Base-by-base conservation (phyloP, 2,329 filamentous ascomycete species). In the Ceratocystis papillata region DNA sequence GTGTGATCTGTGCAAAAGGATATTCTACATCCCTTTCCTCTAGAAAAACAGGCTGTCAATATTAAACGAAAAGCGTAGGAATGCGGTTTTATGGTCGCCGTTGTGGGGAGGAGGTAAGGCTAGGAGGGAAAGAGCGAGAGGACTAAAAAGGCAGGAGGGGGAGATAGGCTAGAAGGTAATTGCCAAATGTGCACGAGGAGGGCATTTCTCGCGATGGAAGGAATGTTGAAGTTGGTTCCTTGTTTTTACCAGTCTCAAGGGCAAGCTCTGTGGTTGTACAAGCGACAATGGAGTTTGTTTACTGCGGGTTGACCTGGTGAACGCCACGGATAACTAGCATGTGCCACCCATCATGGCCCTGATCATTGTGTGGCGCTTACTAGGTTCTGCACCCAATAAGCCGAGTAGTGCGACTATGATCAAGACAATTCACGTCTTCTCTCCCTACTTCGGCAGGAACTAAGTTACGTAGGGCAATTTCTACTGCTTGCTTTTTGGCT, bases 1-100 rank as follows among this genome's bases (percentile, higher is more conserved):
- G 37, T 65, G 53, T 20, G 66, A 67, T 60, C 78, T 76, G 68
- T 73, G 73, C 67, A 75, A 75, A 71, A 76, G 74, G 72, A 75
- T 73, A 73, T 71, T 72, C 73, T 72, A 77, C 76, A 77, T 77
- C 70, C 69, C 66, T 65, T 25, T 65, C 46, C 59, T 46, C 45
- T 28, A 44, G 33, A 65, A 60, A 62, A 45, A 67, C 55, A 59
- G 55, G 28, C 55, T 33, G 55, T 59, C 55, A 33, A 59, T 30
- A 60, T 65, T 25, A 55, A 33, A 50, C 46, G 53, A 64, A 41
- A 33, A 17, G 46, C 17, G n/a, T 33, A 64, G 48, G 53, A 55
- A 50, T 50, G 63, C n/a, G 20, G 33, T 28, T 50, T 63, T 22
- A 28, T 48, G 41, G 10, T 20, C 17, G 46, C 41, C 48, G 22